Evolutionary conservation across 768 basidiomycete genomes (phyloP).

Genomic region (Cystobasidium tubakii): DNA sequence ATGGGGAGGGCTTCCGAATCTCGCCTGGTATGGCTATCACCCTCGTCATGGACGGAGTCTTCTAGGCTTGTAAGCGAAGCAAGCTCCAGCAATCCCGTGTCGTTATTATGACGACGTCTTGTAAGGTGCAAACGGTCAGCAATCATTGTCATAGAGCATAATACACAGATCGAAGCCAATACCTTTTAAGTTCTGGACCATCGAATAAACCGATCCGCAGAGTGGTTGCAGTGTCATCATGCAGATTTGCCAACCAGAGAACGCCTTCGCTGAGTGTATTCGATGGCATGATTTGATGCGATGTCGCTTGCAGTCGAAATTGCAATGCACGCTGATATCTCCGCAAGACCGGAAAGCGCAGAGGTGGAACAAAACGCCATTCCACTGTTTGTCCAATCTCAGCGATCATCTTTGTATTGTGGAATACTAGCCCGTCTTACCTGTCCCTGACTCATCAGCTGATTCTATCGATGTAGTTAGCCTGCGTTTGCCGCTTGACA

Average conservation of each 20-base stretch:
- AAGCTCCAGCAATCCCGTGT: background rate
- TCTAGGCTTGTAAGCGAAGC: background rate
- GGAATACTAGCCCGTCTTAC: background rate
- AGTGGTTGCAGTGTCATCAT: constrained; percentile 7
- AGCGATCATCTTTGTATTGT: background rate
- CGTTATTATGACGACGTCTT: constrained; percentile 22
- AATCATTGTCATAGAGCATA: too few relatives aligned
- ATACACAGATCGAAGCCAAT: background rate
- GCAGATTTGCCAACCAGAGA: constrained; percentile 5
- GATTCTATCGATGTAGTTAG: background rate
- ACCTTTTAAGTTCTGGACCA: constrained; percentile 13
- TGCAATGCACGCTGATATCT: constrained; percentile 22
- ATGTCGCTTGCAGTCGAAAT: background rate
- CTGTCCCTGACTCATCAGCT: background rate
- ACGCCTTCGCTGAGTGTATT: constrained; percentile 25
- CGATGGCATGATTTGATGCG: background rate
- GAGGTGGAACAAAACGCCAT: constrained; percentile 16
- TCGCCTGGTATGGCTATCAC: background rate
- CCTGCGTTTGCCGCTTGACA: background rate
- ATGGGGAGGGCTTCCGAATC: background rate
- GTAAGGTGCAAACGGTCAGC: background rate
- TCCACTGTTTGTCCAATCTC: constrained; percentile 11
- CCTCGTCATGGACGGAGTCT: background rate
- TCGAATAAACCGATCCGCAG: background rate
- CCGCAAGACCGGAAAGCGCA: constrained; percentile 19